Conservation (phyloP, 768 basidiomycete species). For the Lactarius evosmus region DNA sequence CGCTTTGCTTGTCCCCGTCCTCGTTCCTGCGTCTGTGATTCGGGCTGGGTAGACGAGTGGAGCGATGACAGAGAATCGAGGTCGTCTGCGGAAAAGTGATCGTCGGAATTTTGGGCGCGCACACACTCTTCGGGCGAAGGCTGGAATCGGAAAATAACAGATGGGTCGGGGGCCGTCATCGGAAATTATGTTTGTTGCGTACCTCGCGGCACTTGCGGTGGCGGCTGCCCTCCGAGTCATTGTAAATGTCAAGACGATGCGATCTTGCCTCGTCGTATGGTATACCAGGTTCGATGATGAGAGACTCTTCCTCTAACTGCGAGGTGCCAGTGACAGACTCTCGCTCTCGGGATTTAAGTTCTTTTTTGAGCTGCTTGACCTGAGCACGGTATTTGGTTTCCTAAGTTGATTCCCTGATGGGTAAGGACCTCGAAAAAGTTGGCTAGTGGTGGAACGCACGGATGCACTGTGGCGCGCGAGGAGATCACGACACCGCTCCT, state of each 20-base stretch:
- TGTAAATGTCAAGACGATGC: constrained; percentile 16
- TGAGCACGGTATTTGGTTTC: constrained; percentile 18
- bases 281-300: constrained; percentile 10
- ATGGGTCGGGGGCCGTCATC: not conserved
- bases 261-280: constrained; percentile 5
- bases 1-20: not conserved
- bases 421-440: not conserved
- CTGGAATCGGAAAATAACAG: not conserved
- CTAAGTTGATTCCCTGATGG: not conserved
- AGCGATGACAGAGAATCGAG: not conserved
- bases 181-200: not conserved
- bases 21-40: not conserved
- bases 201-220: constrained; percentile 1
- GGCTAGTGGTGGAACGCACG: constrained; percentile 8
- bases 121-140: not conserved
- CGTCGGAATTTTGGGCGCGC: not conserved
- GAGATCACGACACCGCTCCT: not conserved
- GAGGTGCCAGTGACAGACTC: not conserved
- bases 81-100: not conserved
- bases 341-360: constrained; percentile 1
- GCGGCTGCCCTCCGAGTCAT: not conserved
- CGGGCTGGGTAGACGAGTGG: not conserved
- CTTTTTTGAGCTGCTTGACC: constrained; percentile 16
- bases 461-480: constrained; percentile 16
- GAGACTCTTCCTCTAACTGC: constrained; percentile 15